Conservation (phyloP, 352 stramenopile genomes). For the Pythium angustatum region DNA sequence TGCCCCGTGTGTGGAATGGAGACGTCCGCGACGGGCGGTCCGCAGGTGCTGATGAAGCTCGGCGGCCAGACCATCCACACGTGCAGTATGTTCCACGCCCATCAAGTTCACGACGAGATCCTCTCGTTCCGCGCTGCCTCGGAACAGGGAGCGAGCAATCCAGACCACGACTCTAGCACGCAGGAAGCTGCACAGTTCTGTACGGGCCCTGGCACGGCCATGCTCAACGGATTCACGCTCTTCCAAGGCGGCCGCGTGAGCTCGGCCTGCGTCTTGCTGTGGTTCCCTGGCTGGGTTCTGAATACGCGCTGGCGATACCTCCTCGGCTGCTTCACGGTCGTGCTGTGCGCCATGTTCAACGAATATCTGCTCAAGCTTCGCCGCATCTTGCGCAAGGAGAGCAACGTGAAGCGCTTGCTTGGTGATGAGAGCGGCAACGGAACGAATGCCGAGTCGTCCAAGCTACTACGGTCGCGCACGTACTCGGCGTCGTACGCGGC, state of each 20-base stretch:
- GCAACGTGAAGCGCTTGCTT: constrained; percentile 44
- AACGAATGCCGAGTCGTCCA: constrained; percentile 33
- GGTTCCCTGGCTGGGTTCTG: constrained; percentile 75
- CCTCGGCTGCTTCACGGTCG: constrained; percentile 51
- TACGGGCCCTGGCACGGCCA: constrained; percentile 61
- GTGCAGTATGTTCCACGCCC: constrained; percentile 70
- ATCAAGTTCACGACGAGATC: constrained; percentile 59
- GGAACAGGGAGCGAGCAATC: no score
- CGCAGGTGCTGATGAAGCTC: constrained; percentile 55
- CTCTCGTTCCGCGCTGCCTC: constrained; percentile 35
- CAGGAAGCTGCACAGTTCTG: constrained; percentile 37
- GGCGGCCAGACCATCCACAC: constrained; percentile 64
- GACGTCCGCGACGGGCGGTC: constrained; percentile 44
- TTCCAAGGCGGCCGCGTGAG: constrained; percentile 26
- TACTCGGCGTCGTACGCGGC: constrained; percentile 21
- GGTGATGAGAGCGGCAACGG: neutral
- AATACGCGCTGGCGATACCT: constrained; percentile 55
- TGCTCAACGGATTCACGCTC: constrained; percentile 75
- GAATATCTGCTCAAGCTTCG: constrained; percentile 74
- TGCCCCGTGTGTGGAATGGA: constrained; percentile 78
- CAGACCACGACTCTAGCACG: neutral
- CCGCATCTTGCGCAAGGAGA: constrained; percentile 64
- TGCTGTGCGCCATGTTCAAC: constrained; percentile 64
- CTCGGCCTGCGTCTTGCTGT: constrained; percentile 64
- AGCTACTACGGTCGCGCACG: constrained; percentile 47